Evolutionary conservation across 306 rosid species (phyloP).

Genomic region (Cucurbita maxima): DNA sequence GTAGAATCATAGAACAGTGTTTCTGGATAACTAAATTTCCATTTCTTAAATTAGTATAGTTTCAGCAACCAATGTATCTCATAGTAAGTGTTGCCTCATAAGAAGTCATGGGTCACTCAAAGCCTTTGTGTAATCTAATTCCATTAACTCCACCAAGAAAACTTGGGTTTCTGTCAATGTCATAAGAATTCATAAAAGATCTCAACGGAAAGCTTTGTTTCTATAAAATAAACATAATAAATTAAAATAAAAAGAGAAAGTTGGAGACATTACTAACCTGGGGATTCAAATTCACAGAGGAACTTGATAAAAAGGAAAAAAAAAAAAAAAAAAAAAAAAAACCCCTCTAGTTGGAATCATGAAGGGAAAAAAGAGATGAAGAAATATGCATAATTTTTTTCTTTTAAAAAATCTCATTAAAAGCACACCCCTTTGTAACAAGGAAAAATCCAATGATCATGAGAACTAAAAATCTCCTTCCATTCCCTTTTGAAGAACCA

Average conservation of each 20-base stretch:
- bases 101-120: neutral
- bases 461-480: neutral
- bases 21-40: neutral
- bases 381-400: neutral
- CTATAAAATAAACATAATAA: neutral
- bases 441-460: neutral
- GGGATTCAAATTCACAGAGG: neutral
- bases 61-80: neutral
- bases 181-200: neutral
- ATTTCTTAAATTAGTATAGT: neutral
- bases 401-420: neutral
- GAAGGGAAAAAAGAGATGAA: neutral
- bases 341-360: neutral
- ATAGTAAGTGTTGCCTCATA: neutral
- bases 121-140: neutral
- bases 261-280: neutral
- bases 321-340: neutral
- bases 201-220: neutral
- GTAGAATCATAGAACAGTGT: neutral
- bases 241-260: neutral
- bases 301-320: neutral
- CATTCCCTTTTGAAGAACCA: neutral
- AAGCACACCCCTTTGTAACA: neutral
- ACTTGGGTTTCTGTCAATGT: neutral
- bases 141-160: neutral